A percentile compares a stretch with the other conserved stretches of the same genome.
These are phyloP conservation scores for Epithele typhae DNA, from an alignment of 768 basidiomycete genomes.

Conservation along the genomic window DNA sequence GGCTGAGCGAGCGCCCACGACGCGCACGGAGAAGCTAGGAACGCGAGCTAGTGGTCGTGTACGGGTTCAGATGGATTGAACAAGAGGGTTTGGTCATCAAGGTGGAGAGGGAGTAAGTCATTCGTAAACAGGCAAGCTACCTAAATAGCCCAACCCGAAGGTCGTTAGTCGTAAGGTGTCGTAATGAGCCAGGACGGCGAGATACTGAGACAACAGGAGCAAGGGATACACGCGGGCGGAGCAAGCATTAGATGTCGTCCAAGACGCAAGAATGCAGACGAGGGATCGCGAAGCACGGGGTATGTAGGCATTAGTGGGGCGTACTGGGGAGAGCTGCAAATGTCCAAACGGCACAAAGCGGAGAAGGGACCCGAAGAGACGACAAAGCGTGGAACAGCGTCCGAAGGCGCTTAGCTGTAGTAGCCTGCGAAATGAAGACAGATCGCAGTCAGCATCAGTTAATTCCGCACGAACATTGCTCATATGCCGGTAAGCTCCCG, in stretches of 20 bases:
- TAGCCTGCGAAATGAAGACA: constrained; percentile 19
- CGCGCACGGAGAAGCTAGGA: too few species aligned
- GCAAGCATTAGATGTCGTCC: constrained; percentile 7
- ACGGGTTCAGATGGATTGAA: too few species aligned
- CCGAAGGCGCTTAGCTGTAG: constrained; percentile 36
- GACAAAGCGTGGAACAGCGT: constrained; percentile 4
- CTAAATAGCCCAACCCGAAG: constrained; percentile 11
- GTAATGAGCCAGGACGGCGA: constrained; percentile 14
- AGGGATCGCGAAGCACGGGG: constrained; percentile 4
- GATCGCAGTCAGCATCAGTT: constrained; percentile 13
- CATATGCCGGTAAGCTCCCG: too few species aligned
- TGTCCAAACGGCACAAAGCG: constrained; percentile 7
- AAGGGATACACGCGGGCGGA: constrained; percentile 9
- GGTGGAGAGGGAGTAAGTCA: constrained; percentile 25
- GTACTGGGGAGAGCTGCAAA: constrained; percentile 10
- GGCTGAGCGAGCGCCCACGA: too few species aligned
- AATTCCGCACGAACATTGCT: too few species aligned
- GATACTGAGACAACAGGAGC: constrained; percentile 12
- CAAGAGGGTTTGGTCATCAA: constrained; percentile 13
- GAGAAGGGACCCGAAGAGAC: constrained; percentile 14
- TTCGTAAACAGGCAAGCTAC: constrained; percentile 14
- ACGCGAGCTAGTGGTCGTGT: too few species aligned
- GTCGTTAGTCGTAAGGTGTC: constrained; percentile 26
- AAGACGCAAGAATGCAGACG: constrained; percentile 8
- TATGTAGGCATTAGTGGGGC: constrained; percentile 6